A percentile compares a stretch with the other conserved stretches of the same genome.
These are phyloP conservation scores for Tulasnella sp. DNA, from an alignment of 768 basidiomycete genomes.

Conservation along the genomic window DNA sequence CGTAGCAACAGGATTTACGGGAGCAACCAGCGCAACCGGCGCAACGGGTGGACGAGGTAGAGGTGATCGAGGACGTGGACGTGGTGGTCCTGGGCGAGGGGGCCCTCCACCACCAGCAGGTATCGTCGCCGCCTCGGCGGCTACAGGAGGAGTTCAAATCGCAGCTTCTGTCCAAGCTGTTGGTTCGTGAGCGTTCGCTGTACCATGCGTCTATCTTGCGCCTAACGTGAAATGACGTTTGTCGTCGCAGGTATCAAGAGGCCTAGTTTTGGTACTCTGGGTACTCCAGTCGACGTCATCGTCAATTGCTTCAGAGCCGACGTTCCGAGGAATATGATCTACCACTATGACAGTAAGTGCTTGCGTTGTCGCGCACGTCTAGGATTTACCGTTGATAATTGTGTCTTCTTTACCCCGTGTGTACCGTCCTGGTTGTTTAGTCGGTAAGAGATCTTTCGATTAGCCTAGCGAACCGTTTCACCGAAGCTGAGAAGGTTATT, in stretches of 20 bases:
- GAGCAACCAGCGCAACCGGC: neutral
- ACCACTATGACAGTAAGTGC: conserved; percentile 73
- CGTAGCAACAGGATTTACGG: no score
- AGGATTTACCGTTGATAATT: neutral
- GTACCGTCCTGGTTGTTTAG: conserved; percentile 35
- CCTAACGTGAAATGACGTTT: neutral
- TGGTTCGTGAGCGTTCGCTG: neutral
- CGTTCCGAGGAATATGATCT: conserved; percentile 60
- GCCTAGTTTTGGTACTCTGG: conserved; percentile 58
- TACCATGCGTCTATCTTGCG: neutral
- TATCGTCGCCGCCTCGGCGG: neutral
- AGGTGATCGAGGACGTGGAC: neutral
- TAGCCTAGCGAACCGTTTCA: neutral
- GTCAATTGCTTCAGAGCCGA: conserved; percentile 64
- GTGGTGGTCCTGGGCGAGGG: neutral
- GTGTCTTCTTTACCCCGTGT: neutral
- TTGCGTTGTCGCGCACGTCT: neutral
- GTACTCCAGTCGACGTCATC: conserved; percentile 44
- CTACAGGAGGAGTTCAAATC: neutral
- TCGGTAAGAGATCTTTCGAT: conserved; percentile 43
- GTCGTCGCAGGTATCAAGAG: conserved; percentile 42
- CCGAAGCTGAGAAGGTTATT: conserved; percentile 29
- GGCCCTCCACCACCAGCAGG: neutral
- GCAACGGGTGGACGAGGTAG: neutral
- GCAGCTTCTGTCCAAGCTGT: neutral